Conservation (phyloP, 2,329 filamentous ascomycete genomes). For the Ophiocordyceps camponoti-saundersi region DNA sequence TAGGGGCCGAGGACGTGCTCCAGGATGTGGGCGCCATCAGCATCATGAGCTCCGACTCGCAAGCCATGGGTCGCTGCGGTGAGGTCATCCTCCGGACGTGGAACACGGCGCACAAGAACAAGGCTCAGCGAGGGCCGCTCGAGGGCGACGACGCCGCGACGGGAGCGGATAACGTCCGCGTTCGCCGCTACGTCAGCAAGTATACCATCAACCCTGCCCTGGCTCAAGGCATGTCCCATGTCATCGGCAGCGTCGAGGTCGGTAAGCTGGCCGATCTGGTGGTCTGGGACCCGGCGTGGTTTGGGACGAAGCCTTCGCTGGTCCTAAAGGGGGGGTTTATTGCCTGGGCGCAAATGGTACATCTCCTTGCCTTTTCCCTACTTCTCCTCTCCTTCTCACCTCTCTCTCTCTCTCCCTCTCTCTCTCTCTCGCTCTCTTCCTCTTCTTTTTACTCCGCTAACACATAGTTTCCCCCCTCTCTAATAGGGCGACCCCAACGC, state of each 20-base stretch:
- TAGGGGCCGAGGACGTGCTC: slow-evolving; percentile 88
- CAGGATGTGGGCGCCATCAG: slow-evolving; percentile 90
- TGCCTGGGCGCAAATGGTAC: slow-evolving; percentile 66
- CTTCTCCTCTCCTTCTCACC: background rate
- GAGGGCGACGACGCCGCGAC: slow-evolving; percentile 57
- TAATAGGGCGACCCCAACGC: slow-evolving; percentile 59
- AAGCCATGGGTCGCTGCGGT: slow-evolving; percentile 92
- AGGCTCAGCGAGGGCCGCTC: slow-evolving; percentile 61
- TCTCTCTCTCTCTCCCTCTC: slow-evolving; percentile 2
- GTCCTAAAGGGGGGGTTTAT: slow-evolving; percentile 85
- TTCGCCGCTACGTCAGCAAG: slow-evolving; percentile 86
- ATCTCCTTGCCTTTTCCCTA: slow-evolving; percentile 7
- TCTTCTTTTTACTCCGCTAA: background rate
- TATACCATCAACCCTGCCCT: slow-evolving; percentile 92
- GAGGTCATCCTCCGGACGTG: slow-evolving; percentile 87
- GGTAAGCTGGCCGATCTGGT: slow-evolving; percentile 85
- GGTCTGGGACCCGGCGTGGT: slow-evolving; percentile 70
- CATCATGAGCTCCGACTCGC: slow-evolving; percentile 93
- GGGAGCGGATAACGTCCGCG: slow-evolving; percentile 75
- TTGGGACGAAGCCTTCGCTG: slow-evolving; percentile 68
- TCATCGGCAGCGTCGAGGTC: slow-evolving; percentile 74
- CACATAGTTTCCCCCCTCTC: background rate
- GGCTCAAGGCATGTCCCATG: slow-evolving; percentile 74
- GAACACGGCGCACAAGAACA: slow-evolving; percentile 98
- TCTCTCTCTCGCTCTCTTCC: background rate